Conservation (phyloP, 495 filamentous ascomycete species). For the Podospora conica region DNA sequence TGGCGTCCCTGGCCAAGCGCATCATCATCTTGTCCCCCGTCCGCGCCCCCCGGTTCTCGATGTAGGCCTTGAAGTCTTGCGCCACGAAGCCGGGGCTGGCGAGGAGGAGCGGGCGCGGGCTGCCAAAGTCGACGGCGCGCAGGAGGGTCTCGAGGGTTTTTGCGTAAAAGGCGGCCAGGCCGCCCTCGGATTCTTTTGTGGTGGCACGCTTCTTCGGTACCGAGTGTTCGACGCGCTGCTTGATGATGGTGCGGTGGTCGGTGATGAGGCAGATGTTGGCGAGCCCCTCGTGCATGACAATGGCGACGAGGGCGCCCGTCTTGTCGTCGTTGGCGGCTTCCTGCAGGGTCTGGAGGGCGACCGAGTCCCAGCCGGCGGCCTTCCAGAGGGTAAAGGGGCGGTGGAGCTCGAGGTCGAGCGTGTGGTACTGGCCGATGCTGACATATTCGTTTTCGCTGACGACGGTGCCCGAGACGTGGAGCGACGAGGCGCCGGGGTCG, state of each 20-base stretch:
- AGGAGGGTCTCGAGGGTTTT: conserved; percentile 69
- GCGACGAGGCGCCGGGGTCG: conserved; percentile 72
- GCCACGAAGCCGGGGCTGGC: conserved; percentile 89
- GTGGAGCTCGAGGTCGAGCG: conserved; percentile 71
- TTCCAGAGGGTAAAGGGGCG: conserved; percentile 77
- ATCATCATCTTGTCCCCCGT: conserved; percentile 57
- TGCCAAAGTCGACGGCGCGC: conserved; percentile 68
- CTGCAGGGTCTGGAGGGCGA: conserved; percentile 68
- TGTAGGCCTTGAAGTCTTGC: conserved; percentile 69
- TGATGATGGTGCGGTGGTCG: conserved; percentile 80
- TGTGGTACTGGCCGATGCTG: conserved; percentile 80
- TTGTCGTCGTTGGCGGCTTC: conserved; percentile 74
- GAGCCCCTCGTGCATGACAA: conserved; percentile 90
- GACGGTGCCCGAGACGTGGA: conserved; percentile 81
- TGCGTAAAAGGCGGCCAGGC: conserved; percentile 74
- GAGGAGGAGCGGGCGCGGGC: conserved; percentile 67
- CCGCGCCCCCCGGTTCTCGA: conserved; percentile 63
- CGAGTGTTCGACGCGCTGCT: conserved; percentile 76
- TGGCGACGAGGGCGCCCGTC: conserved; percentile 73
- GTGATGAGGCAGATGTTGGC: conserved; percentile 93
- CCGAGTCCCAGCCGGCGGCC: conserved; percentile 83
- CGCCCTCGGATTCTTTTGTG: conserved; percentile 63
- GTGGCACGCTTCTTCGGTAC: conserved; percentile 72
- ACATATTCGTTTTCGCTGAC: conserved; percentile 78
- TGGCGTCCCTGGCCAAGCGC: conserved; percentile 53